These are phyloP conservation scores for Mycena venus DNA, from an alignment of 768 basidiomycete genomes.

Conservation along the genomic window DNA sequence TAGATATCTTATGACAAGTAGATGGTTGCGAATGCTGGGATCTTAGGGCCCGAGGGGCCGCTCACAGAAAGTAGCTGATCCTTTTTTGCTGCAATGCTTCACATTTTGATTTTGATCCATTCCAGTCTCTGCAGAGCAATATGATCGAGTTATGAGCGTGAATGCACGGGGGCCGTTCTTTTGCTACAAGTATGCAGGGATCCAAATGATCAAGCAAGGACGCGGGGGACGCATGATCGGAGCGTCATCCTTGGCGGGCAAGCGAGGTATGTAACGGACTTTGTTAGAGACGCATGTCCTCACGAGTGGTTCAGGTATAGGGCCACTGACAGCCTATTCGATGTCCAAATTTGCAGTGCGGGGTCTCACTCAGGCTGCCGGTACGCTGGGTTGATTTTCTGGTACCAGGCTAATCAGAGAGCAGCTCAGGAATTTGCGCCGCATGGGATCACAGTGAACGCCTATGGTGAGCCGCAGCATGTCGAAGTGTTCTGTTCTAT, in stretches of 20 bases:
- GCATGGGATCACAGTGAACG: slow-evolving; percentile 42
- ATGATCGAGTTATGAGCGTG: slow-evolving; percentile 39
- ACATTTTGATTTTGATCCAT: neutral
- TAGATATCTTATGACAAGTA: neutral
- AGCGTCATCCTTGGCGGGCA: slow-evolving; percentile 52
- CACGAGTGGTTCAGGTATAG: neutral
- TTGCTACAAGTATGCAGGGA: slow-evolving; percentile 52
- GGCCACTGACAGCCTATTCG: slow-evolving; percentile 43
- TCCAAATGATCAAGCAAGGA: slow-evolving; percentile 55
- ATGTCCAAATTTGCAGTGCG: slow-evolving; percentile 58
- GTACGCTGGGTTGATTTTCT: slow-evolving; percentile 28
- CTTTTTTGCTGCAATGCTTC: neutral
- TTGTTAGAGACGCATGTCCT: neutral
- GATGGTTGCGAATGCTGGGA: slow-evolving; percentile 51
- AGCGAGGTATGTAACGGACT: slow-evolving; percentile 46
- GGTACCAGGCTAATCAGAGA: neutral
- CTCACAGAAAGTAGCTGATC: slow-evolving; percentile 16
- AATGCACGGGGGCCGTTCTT: slow-evolving; percentile 49
- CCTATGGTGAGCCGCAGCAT: no score
- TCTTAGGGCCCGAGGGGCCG: neutral
- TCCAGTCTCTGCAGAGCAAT: slow-evolving; percentile 30
- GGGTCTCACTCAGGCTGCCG: slow-evolving; percentile 55
- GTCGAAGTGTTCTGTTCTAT: no score
- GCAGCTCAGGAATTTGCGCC: slow-evolving; percentile 47
- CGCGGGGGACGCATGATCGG: slow-evolving; percentile 57